phyloP scores from a whole-genome alignment of 176 grass and related monocot genomes.

The Alloteropsis semialata region DNA sequence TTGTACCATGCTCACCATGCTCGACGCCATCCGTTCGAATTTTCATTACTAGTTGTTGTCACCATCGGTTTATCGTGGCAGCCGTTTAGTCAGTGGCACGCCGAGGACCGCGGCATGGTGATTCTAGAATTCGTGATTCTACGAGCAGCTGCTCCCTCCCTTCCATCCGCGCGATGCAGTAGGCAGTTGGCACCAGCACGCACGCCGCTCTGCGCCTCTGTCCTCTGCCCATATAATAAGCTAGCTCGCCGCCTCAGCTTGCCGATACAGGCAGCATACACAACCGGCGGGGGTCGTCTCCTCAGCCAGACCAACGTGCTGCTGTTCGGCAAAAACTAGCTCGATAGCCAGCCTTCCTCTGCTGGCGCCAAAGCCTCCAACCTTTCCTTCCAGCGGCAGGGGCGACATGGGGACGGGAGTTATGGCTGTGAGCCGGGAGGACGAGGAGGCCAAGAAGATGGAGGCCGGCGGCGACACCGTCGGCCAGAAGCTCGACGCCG shows the following conservation, averaged over 20 bases:
- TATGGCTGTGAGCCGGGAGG: conserved; percentile 20
- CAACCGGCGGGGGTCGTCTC: neutral
- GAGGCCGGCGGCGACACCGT: conserved; percentile 43
- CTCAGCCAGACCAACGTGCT: neutral
- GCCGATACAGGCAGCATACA: neutral
- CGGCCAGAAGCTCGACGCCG: conserved; percentile 73
- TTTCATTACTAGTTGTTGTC: neutral
- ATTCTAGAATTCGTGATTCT: too few species aligned
- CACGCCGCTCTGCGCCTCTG: neutral
- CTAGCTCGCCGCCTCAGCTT: neutral
- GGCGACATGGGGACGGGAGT: conserved; percentile 24
- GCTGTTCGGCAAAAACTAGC: neutral
- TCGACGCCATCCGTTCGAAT: too few species aligned
- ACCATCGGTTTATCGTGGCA: neutral
- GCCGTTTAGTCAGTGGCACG: neutral
- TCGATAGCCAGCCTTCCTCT: neutral
- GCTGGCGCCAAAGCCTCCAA: neutral
- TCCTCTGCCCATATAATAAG: neutral
- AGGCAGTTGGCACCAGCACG: neutral
- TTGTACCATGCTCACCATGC: too few species aligned
- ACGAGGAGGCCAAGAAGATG: conserved; percentile 52
- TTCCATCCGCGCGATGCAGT: neutral
- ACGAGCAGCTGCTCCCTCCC: neutral
- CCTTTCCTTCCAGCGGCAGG: neutral
- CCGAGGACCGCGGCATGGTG: neutral